These are phyloP conservation scores for Stromatinia cepivora DNA, from an alignment of 2,329 filamentous ascomycete species.

Conservation along the genomic window DNA sequence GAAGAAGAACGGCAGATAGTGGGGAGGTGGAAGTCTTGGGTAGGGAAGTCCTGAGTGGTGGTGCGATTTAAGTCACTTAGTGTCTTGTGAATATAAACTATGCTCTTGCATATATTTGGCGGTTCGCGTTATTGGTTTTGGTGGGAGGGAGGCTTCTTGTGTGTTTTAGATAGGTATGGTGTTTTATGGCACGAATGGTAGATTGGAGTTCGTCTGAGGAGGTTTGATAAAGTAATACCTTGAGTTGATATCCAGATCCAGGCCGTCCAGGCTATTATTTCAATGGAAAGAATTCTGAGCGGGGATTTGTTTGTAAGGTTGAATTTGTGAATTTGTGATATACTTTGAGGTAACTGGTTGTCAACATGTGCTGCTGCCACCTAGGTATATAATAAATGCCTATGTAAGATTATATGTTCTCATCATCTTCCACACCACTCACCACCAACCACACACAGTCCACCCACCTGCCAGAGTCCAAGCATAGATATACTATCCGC, in stretches of 20 bases:
- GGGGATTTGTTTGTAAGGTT: not conserved
- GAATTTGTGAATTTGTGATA: too few species aligned
- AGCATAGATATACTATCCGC: too few species aligned
- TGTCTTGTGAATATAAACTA: not conserved
- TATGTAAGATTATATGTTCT: too few species aligned
- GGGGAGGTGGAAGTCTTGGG: slow-evolving; percentile 66
- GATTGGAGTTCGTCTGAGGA: not conserved
- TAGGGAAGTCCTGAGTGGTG: slow-evolving; percentile 50
- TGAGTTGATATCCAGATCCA: not conserved
- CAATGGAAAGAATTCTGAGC: not conserved
- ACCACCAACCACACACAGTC: not conserved
- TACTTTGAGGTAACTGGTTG: not conserved
- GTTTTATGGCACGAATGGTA: not conserved
- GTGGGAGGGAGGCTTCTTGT: not conserved
- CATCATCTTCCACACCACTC: not conserved
- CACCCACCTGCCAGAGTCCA: not conserved
- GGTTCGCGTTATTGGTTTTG: not conserved
- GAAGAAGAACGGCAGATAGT: slow-evolving; percentile 63
- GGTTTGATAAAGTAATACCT: not conserved
- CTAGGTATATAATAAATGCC: too few species aligned
- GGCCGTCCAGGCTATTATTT: too few species aligned
- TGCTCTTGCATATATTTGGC: slow-evolving; percentile 2
- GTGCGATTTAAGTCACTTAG: slow-evolving; percentile 8
- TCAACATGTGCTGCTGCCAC: not conserved
- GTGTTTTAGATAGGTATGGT: not conserved